These are phyloP conservation scores for Chaetomidium leptoderma DNA, from an alignment of 495 filamentous ascomycete species.

Conservation along the genomic window DNA sequence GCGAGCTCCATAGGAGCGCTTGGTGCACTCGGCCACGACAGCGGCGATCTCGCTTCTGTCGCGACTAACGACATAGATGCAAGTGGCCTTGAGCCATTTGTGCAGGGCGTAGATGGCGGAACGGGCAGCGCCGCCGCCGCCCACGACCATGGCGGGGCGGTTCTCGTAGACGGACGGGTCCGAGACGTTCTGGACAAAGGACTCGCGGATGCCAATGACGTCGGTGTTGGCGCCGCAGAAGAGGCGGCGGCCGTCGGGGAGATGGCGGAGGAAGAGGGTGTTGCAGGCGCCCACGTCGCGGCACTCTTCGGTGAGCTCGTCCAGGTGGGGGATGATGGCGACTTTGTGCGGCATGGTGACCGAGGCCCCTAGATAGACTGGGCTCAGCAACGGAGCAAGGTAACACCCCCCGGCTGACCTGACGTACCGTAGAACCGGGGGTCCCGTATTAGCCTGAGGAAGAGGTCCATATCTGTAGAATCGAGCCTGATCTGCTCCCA, in stretches of 20 bases:
- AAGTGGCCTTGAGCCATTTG: slow-evolving; percentile 58
- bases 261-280: slow-evolving; percentile 61
- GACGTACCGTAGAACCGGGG: slow-evolving; percentile 34
- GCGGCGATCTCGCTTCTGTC: slow-evolving; percentile 58
- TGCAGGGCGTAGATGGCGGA: slow-evolving; percentile 64
- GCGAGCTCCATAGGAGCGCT: slow-evolving; percentile 46
- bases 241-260: slow-evolving; percentile 36
- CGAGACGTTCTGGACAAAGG: slow-evolving; percentile 57
- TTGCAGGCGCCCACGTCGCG: slow-evolving; percentile 67
- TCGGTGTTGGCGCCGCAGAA: slow-evolving; percentile 73
- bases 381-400: not conserved
- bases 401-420: not conserved
- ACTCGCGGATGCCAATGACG: slow-evolving; percentile 66
- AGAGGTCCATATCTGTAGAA: slow-evolving; percentile 46
- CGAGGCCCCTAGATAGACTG: slow-evolving; percentile 49
- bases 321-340: slow-evolving; percentile 61
- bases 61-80: slow-evolving; percentile 68
- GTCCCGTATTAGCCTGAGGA: slow-evolving; percentile 31
- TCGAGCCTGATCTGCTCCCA: slow-evolving; percentile 59
- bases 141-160: slow-evolving; percentile 57
- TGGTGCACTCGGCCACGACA: slow-evolving; percentile 54
- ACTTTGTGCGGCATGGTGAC: slow-evolving; percentile 77
- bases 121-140: slow-evolving; percentile 67
- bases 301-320: slow-evolving; percentile 63
- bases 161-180: slow-evolving; percentile 42